Conservation (phyloP, 2,329 filamentous ascomycete genomes). For the Aspergillus tubingensis region DNA sequence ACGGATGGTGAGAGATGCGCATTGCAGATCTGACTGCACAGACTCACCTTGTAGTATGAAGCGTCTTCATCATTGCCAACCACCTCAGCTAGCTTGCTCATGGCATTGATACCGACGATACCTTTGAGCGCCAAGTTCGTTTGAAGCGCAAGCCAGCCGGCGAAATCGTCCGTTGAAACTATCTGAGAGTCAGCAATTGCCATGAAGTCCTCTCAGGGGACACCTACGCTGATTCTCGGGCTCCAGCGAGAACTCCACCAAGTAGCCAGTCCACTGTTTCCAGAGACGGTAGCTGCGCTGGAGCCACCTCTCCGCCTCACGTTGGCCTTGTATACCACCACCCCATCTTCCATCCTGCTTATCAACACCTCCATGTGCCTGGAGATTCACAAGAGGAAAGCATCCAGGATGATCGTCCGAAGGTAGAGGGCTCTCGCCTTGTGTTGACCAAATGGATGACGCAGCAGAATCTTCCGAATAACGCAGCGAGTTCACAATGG, state of each 20-base stretch:
- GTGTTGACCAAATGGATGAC: constrained; percentile 60
- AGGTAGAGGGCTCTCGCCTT: constrained; percentile 30
- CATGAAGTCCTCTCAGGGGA: constrained; percentile 17
- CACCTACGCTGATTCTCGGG: constrained; percentile 67
- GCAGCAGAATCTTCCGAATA: constrained; percentile 60
- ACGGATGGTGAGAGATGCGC: constrained; percentile 9
- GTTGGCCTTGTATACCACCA: constrained; percentile 54
- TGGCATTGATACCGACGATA: constrained; percentile 78
- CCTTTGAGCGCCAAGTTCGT: constrained; percentile 83
- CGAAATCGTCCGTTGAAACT: constrained; percentile 83
- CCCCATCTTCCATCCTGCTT: constrained; percentile 66
- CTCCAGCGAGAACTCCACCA: constrained; percentile 73
- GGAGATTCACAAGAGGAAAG: constrained; percentile 54
- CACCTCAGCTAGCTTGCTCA: constrained; percentile 68
- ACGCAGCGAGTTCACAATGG: constrained; percentile 71
- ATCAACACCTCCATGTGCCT: constrained; percentile 53
- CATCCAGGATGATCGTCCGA: constrained; percentile 29
- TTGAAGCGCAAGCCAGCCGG: constrained; percentile 74
- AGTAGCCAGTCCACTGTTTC: constrained; percentile 76
- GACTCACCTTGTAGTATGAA: constrained; percentile 57
- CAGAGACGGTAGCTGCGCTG: constrained; percentile 69
- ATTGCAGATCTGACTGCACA: not conserved
- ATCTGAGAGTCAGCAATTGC: not conserved
- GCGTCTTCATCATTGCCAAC: constrained; percentile 60
- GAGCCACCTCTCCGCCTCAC: constrained; percentile 66